These are phyloP conservation scores for Colletotrichum theobromicola DNA, from an alignment of 2,329 filamentous ascomycete species.

Conservation along the genomic window DNA sequence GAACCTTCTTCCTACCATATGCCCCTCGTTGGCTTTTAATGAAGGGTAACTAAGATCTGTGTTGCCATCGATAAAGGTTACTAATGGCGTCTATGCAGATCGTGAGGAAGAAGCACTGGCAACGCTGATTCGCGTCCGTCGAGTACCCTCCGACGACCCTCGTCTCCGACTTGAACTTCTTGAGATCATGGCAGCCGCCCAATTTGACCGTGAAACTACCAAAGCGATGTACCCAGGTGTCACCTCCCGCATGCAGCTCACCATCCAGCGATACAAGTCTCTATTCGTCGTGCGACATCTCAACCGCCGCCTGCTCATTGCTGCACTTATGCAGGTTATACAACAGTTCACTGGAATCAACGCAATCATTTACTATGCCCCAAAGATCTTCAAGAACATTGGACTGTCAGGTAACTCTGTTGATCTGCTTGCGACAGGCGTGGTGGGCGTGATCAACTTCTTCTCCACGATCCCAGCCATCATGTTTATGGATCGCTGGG, in stretches of 20 bases:
- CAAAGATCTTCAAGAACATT: conserved; percentile 48
- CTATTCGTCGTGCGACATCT: conserved; percentile 36
- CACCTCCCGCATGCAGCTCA: not conserved
- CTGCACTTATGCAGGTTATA: conserved; percentile 54
- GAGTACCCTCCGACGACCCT: conserved; percentile 34
- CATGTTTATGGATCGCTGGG: conserved; percentile 48
- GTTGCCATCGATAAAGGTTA: not conserved
- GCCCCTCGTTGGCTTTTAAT: conserved; percentile 40
- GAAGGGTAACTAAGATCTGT: conserved; percentile 7
- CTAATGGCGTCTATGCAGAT: not conserved
- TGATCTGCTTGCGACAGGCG: conserved; percentile 59
- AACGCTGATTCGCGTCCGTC: conserved; percentile 35
- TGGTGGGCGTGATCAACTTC: conserved; percentile 61
- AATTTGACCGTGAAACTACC: conserved; percentile 36
- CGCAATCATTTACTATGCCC: conserved; percentile 50
- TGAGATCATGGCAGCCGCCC: conserved; percentile 40
- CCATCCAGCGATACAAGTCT: conserved; percentile 27
- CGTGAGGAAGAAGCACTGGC: conserved; percentile 34
- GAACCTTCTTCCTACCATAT: conserved; percentile 58
- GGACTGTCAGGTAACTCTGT: conserved; percentile 48
- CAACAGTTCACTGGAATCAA: conserved; percentile 52
- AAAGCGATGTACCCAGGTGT: conserved; percentile 31
- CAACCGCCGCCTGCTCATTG: conserved; percentile 47
- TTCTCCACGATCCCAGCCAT: conserved; percentile 44
- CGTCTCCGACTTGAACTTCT: conserved; percentile 35